Percentiles rank a stretch among this genome's conserved stretches.
Conservation (phyloP, 371 early-diverging fungal species). For the Entomophthora muscae region DNA sequence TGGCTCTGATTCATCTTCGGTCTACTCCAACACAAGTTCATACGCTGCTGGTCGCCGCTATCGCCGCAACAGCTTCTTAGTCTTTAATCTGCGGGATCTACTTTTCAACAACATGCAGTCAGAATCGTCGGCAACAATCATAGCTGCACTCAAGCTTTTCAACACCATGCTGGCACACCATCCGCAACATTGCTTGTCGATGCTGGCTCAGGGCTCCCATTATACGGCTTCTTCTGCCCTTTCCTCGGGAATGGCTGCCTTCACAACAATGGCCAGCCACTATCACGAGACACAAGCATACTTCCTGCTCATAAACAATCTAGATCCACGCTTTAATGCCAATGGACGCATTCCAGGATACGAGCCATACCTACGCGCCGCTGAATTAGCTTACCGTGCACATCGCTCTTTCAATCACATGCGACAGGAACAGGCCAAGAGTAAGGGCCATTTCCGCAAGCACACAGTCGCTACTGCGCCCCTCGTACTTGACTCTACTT, state of each 20-base stretch:
- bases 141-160: conserved; percentile 64
- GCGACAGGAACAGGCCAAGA: conserved; percentile 6
- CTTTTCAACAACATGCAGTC: conserved; percentile 56
- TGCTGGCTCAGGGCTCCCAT: conserved; percentile 21
- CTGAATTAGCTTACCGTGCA: not conserved
- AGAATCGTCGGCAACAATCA: conserved; percentile 51
- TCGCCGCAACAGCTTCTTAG: not conserved
- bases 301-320: conserved; percentile 4
- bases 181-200: conserved; percentile 45
- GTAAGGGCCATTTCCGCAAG: not conserved
- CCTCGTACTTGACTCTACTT: not conserved
- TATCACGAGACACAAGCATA: conserved; percentile 6
- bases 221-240: not conserved
- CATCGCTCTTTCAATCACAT: not conserved
- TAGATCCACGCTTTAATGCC: conserved; percentile 6
- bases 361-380: conserved; percentile 2
- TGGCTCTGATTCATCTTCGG: not conserved
- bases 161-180: conserved; percentile 55
- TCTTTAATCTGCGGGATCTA: conserved; percentile 37
- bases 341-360: conserved; percentile 5
- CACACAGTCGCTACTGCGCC: not conserved
- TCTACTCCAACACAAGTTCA: not conserved
- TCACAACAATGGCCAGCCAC: conserved; percentile 11
- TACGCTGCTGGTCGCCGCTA: not conserved
- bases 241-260: conserved; percentile 17